A percentile compares a stretch with the other conserved stretches of the same genome.
Conservation (phyloP, 352 stramenopile genomes). For the Poterioochromonas sp. region DNA sequence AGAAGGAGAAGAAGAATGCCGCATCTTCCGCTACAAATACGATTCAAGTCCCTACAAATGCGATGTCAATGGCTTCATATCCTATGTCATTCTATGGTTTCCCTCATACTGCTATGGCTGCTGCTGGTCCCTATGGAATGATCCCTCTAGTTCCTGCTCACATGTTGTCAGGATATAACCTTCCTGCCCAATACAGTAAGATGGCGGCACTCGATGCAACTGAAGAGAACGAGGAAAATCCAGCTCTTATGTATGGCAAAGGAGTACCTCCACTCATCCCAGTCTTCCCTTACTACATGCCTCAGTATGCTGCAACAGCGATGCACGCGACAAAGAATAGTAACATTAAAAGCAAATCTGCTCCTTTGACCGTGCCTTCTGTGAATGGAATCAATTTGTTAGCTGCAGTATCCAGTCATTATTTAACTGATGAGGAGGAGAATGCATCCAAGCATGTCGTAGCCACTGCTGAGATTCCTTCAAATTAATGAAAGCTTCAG, state of each 20-base stretch:
- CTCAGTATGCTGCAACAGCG: too few species aligned
- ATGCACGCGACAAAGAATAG: too few species aligned
- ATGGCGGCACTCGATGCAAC: neutral
- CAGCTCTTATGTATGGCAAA: neutral
- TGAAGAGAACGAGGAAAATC: neutral
- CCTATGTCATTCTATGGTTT: too few species aligned
- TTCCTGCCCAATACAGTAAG: neutral
- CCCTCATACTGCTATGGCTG: too few species aligned
- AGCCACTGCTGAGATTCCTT: neutral
- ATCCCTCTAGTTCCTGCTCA: too few species aligned
- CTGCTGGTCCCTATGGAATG: too few species aligned
- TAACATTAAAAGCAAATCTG: neutral
- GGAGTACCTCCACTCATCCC: neutral
- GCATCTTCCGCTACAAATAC: too few species aligned
- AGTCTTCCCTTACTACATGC: neutral
- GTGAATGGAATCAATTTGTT: neutral
- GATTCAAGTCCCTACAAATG: too few species aligned
- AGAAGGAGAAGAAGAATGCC: too few species aligned
- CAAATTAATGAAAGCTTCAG: neutral
- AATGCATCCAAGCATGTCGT: neutral
- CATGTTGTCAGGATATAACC: neutral
- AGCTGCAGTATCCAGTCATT: neutral
- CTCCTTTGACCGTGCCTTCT: neutral
- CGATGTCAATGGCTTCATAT: too few species aligned
- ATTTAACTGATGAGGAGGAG: neutral